Percentiles rank a stretch among this genome's conserved stretches.
Conservation (phyloP, 306 rosid species). For the Fragaria nilgerrensis region DNA sequence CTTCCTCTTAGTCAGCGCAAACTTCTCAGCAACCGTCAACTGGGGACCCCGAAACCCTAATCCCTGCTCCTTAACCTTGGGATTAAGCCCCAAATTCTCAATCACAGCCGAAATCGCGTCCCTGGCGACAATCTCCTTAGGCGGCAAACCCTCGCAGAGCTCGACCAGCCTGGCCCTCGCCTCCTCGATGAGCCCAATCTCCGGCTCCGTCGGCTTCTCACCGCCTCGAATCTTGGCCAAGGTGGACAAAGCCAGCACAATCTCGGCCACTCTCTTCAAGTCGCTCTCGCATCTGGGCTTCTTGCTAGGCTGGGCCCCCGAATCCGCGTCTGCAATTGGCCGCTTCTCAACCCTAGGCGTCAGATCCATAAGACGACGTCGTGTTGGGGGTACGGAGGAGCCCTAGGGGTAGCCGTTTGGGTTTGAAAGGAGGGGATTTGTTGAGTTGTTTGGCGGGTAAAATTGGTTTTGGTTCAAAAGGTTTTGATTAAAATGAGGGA, state of each 20-base stretch:
- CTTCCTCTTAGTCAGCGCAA: slow-evolving; percentile 59
- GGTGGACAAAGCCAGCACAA: slow-evolving; percentile 74
- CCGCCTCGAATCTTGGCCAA: slow-evolving; percentile 79
- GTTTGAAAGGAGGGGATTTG: too few relatives aligned
- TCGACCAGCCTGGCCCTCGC: slow-evolving; percentile 65
- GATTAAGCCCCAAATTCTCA: slow-evolving; percentile 81
- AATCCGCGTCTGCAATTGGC: slow-evolving; percentile 25
- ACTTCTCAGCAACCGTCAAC: slow-evolving; percentile 72
- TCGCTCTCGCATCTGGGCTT: slow-evolving; percentile 42
- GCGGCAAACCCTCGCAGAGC: slow-evolving; percentile 70
- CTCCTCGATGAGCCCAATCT: slow-evolving; percentile 73
- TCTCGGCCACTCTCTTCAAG: slow-evolving; percentile 85
- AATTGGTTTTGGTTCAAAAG: too few relatives aligned
- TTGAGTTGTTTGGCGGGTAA: too few relatives aligned
- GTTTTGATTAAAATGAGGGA: too few relatives aligned
- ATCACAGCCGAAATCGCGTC: slow-evolving; percentile 72
- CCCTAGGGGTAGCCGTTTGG: too few relatives aligned
- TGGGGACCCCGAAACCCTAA: slow-evolving; percentile 79
- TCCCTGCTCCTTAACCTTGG: slow-evolving; percentile 61
- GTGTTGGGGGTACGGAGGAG: too few relatives aligned
- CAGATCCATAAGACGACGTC: slow-evolving; percentile 29
- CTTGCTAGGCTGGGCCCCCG: slow-evolving; percentile 40
- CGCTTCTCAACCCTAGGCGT: slow-evolving; percentile 29
- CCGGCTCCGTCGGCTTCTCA: slow-evolving; percentile 58
- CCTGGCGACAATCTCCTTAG: slow-evolving; percentile 65